Base-by-base conservation (phyloP, 2,329 filamentous ascomycete species). In the Clonostachys byssicola region DNA sequence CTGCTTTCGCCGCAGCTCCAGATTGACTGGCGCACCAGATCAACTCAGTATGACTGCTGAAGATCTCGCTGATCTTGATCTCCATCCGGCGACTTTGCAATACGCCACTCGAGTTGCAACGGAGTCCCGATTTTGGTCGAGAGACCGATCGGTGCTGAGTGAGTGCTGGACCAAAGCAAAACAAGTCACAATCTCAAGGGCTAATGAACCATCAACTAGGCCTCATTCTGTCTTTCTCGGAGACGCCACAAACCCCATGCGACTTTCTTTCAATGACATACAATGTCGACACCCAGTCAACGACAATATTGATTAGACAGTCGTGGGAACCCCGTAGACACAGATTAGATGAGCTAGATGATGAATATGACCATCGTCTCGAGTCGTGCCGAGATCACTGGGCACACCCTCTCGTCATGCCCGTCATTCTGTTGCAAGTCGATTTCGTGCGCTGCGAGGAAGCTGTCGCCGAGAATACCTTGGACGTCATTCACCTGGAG, bases 211-310 rank as follows among this genome's bases (percentile, higher is more conserved):
- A 8, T n/a, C 6, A 44, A 3, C 0, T 14, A 70, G 68, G 68
- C 50, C 54, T 74, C 36, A 69, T 74, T 45, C 60, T 74, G 45
- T 68, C 69, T 34, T 74, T 74, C 52, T 72, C 71, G 5, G 62
- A 63, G 18, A 66, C 69, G 46, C 68, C 71, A 18, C 67, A 65
- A 40, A 70, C 71, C 0, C 71, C 71, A 0, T 74, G 70, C 42
- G 71, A 74, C 54, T 74, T 74, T 51, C 57, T 74, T 10, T 73
- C 70, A 40, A 70, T 74, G 67, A 67, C 68, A 5, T 73, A 74
- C 54, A 62, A 66, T 46, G 54, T 74, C 35, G 54, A 60, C 9
- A 63, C 61, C 8, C 64, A 64, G 17, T 65, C 62, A 4, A 60
- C 71, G 3, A 73, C 66, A 1, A 64, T 71, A 17, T 54, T 74